Evolutionary conservation across 768 basidiomycete species (phyloP).

Genomic region (Russula virescens): DNA sequence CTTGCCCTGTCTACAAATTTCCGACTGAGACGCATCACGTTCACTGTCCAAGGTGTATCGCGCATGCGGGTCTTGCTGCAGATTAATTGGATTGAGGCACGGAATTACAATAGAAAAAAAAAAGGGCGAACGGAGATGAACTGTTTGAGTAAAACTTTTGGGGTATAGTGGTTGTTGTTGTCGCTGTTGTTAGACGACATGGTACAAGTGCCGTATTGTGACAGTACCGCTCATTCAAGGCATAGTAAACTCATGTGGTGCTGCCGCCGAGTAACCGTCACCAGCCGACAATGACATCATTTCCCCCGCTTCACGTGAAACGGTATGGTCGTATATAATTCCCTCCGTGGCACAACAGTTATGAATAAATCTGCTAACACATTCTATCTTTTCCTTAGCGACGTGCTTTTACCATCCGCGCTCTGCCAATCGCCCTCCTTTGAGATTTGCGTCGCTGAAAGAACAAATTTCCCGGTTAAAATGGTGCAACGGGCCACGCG

Average conservation of each 20-base stretch:
- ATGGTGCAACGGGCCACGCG: not conserved
- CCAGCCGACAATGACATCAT: constrained; percentile 8
- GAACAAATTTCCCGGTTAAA: not conserved
- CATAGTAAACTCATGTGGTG: too few species aligned
- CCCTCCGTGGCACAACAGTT: not conserved
- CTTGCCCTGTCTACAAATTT: constrained; percentile 50
- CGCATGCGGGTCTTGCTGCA: constrained; percentile 34
- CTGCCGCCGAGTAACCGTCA: not conserved
- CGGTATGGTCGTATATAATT: not conserved
- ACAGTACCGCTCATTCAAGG: not conserved
- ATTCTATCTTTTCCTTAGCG: not conserved
- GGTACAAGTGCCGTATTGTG: not conserved
- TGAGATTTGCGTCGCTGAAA: constrained; percentile 53
- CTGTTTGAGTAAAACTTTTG: constrained; percentile 29
- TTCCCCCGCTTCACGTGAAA: constrained; percentile 5
- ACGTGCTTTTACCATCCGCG: constrained; percentile 53
- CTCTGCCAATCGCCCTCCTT: constrained; percentile 63
- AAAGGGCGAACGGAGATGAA: constrained; percentile 39
- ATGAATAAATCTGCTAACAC: not conserved
- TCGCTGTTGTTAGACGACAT: constrained; percentile 14
- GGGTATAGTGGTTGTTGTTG: constrained; percentile 21
- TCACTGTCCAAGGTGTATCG: constrained; percentile 61
- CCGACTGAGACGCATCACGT: constrained; percentile 48
- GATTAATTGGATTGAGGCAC: not conserved
- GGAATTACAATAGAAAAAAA: not conserved